Evolutionary conservation across 306 rosid species (phyloP), one percentile per base, ranked within the genome.

Genomic region (Glycine soja): DNA sequence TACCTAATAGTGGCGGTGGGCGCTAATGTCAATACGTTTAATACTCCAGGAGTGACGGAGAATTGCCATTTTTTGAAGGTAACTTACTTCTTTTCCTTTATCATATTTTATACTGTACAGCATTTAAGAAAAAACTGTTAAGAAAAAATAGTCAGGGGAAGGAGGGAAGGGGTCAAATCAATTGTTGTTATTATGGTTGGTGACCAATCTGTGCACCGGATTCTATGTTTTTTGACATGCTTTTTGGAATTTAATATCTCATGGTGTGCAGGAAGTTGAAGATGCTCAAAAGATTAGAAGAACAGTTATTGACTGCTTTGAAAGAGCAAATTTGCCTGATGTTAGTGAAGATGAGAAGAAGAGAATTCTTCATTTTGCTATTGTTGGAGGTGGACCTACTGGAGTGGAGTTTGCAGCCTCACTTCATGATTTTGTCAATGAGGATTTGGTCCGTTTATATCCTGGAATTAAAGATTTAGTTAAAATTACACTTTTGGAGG

Each of bases 361-460:
- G 86, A 89, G 94, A 81, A 90, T 96, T 88, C 99, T 96, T 85
- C 98, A 93, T 83, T 96, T 96, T 87, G 99, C 99, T 76, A 64
- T 96, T 70, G 93, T 96, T 83, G 99, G 99, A 59, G 99, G 99
- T 80, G 99, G 99, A 67, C 99, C 99, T 70, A 93, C 98, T 57
- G 99, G 99, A 40, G 99, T 96, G 72, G 99, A 96, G 87, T 96
- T 96, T 82, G 98, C 99, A 67, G 99, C 99, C 40, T 89, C 87
- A 77, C 99, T 96, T 86, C 97, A 96, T 83, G 99, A 96, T 83
- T 96, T 83, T 83, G 94, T 93, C 76, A 93, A 88, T 24, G 98
- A 88, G 64, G 99, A 96, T 87, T 85, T 96, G 83, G 85, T 86
- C 81, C 85, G 81, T 61, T 79, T 96, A 62, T 96, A 93, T 85